Percentiles rank a stretch among this genome's conserved stretches.
phyloP scores from a whole-genome alignment of 768 basidiomycete species.

The Phylloporus sp. region DNA sequence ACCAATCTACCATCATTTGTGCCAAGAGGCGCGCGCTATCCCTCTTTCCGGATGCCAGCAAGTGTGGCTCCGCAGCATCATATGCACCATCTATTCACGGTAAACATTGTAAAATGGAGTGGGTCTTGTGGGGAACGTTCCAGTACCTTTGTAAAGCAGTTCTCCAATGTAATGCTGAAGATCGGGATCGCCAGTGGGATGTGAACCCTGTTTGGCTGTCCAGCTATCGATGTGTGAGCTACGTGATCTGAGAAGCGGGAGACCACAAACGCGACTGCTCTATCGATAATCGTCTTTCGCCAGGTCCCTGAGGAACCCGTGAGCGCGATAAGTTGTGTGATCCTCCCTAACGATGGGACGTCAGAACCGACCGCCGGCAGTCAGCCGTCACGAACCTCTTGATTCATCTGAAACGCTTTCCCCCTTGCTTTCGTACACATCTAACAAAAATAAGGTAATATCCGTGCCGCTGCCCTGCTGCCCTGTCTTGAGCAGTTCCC shows the following conservation, averaged over 20 bases:
- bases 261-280: conserved; percentile 67
- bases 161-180: conserved; percentile 91
- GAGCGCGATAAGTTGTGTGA: conserved; percentile 90
- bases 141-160: conserved; percentile 74
- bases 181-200: conserved; percentile 83
- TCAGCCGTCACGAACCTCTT: conserved; percentile 54
- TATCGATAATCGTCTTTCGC: conserved; percentile 88
- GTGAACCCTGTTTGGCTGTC: conserved; percentile 74
- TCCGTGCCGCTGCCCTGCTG: conserved; percentile 91
- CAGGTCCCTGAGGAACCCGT: conserved; percentile 76
- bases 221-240: conserved; percentile 53
- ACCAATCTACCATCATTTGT: conserved; percentile 84
- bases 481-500: conserved; percentile 82
- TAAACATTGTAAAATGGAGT: conserved; percentile 3
- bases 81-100: conserved; percentile 62
- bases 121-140: neutral
- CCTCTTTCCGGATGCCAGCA: conserved; percentile 81
- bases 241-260: conserved; percentile 7
- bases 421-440: conserved; percentile 75
- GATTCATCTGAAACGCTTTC: conserved; percentile 73
- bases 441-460: conserved; percentile 72
- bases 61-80: conserved; percentile 73
- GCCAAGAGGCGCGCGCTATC: conserved; percentile 87
- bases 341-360: conserved; percentile 49
- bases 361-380: conserved; percentile 3